Conservation (phyloP, 2,329 filamentous ascomycete genomes). For the Grosmannia clavigera region DNA sequence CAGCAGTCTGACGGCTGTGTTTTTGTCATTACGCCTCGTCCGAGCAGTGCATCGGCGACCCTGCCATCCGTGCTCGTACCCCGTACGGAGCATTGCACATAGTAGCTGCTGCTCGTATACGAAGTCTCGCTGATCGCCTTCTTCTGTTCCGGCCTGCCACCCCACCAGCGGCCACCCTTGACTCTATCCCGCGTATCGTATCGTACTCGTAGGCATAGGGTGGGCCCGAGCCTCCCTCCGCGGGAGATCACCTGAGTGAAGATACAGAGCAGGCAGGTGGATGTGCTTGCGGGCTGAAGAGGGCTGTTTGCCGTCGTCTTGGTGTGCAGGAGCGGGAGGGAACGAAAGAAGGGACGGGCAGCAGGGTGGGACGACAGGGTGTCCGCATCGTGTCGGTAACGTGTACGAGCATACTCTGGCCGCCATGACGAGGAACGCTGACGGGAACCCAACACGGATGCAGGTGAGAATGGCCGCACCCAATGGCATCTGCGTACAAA, state of each 20-base stretch:
- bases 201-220: not conserved
- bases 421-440: too few relatives aligned
- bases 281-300: constrained; percentile 1
- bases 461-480: too few relatives aligned
- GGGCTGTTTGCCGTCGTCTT: constrained; percentile 6
- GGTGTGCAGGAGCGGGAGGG: constrained; percentile 4
- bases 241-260: constrained; percentile 6
- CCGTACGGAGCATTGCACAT: too few relatives aligned
- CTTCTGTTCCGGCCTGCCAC: not conserved
- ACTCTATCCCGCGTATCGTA: not conserved
- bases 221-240: not conserved
- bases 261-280: not conserved
- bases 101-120: not conserved
- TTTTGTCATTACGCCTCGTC: not conserved
- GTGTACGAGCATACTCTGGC: too few relatives aligned
- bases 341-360: constrained; percentile 2
- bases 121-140: not conserved
- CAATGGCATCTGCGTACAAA: too few relatives aligned
- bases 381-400: not conserved
- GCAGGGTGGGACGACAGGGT: not conserved
- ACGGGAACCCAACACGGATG: too few relatives aligned
- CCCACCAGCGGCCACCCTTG: not conserved
- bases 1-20: not conserved
- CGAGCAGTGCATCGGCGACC: not conserved
- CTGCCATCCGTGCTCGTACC: too few relatives aligned